Evolutionary conservation across 2,329 filamentous ascomycete species (phyloP).

Genomic region (Akanthomyces uredinophilus): DNA sequence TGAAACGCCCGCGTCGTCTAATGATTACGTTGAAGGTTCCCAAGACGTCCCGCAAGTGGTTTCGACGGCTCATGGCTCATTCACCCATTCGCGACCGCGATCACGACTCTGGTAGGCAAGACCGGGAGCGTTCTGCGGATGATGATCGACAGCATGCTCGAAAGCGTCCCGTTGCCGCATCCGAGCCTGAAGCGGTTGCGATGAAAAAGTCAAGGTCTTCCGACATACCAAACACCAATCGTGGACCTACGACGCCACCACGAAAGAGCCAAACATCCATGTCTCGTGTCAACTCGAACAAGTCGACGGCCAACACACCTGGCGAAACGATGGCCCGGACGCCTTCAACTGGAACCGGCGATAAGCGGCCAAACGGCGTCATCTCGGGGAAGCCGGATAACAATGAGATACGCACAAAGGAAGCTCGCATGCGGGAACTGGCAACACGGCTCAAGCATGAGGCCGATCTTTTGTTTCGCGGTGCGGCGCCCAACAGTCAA

Average conservation of each 20-base stretch:
- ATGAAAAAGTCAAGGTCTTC: constrained; percentile 40
- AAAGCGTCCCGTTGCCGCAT: constrained; percentile 44
- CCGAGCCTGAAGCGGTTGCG: constrained; percentile 31
- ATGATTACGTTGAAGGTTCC: constrained; percentile 47
- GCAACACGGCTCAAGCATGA: constrained; percentile 51
- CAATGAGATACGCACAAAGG: constrained; percentile 30
- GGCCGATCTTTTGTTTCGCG: constrained; percentile 40
- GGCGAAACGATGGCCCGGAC: constrained; percentile 36
- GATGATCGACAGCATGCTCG: constrained; percentile 29
- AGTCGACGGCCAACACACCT: constrained; percentile 48
- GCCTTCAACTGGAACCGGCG: constrained; percentile 12
- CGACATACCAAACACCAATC: constrained; percentile 32
- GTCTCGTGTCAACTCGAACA: constrained; percentile 49
- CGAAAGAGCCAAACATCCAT: constrained; percentile 47
- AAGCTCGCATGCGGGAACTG: constrained; percentile 33
- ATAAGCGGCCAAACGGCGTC: constrained; percentile 28
- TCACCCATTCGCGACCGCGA: constrained; percentile 20
- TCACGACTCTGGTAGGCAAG: constrained; percentile 22
- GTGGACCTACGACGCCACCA: constrained; percentile 45
- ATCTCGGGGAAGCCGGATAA: constrained; percentile 24
- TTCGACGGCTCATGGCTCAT: constrained; percentile 43
- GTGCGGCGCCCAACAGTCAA: constrained; percentile 20
- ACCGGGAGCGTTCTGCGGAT: constrained; percentile 2
- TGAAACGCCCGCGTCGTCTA: constrained; percentile 23
- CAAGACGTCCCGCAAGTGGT: constrained; percentile 39